Percentiles rank a stretch among this genome's conserved stretches.
phyloP scores from a whole-genome alignment of 2,329 filamentous ascomycete genomes.

The Penicillium vulpinum region DNA sequence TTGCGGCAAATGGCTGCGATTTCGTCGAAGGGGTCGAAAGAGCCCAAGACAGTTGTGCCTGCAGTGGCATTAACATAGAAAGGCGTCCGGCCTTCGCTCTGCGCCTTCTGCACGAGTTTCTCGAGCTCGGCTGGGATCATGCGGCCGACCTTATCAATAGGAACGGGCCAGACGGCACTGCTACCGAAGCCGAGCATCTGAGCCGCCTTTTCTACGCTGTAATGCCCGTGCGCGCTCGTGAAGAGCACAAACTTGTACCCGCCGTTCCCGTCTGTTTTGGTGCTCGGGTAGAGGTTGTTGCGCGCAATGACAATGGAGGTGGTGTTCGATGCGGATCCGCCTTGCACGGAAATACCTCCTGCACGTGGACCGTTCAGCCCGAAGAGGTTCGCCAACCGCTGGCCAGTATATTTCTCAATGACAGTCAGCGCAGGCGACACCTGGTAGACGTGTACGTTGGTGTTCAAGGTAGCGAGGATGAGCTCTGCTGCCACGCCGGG shows the following conservation, averaged over 20 bases:
- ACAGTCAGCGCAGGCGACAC: slow-evolving; percentile 86
- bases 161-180: slow-evolving; percentile 68
- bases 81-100: slow-evolving; percentile 70
- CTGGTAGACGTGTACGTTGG: slow-evolving; percentile 91
- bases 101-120: slow-evolving; percentile 61
- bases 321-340: slow-evolving; percentile 80
- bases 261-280: slow-evolving; percentile 71
- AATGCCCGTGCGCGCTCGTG: slow-evolving; percentile 87
- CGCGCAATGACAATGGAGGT: slow-evolving; percentile 84
- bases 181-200: slow-evolving; percentile 83
- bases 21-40: slow-evolving; percentile 75
- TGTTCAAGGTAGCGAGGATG: slow-evolving; percentile 82
- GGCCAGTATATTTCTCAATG: slow-evolving; percentile 80
- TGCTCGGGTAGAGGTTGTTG: slow-evolving; percentile 78
- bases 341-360: slow-evolving; percentile 74
- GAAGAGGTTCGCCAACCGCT: slow-evolving; percentile 71
- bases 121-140: slow-evolving; percentile 71
- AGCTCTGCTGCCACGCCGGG: slow-evolving; percentile 84
- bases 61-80: slow-evolving; percentile 96
- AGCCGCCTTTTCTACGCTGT: slow-evolving; percentile 92
- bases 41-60: slow-evolving; percentile 88
- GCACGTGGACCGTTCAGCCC: slow-evolving; percentile 68
- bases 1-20: slow-evolving; percentile 70
- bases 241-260: slow-evolving; percentile 72
- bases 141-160: slow-evolving; percentile 69